phyloP scores from a whole-genome alignment of 2,329 filamentous ascomycete species.

The Chrysoporthe cubensis region DNA sequence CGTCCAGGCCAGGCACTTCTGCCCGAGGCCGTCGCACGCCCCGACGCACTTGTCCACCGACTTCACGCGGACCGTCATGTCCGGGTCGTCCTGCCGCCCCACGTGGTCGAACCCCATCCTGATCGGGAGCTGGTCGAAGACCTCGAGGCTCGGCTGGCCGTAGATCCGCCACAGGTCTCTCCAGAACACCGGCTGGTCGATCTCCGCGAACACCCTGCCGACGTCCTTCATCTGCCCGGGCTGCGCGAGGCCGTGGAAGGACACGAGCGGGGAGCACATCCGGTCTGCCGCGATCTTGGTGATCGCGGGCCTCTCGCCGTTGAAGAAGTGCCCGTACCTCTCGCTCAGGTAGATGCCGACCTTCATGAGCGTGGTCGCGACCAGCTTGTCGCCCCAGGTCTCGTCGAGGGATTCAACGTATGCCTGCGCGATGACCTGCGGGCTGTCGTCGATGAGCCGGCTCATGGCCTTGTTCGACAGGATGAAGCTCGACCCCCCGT shows the following conservation, averaged over 20 bases:
- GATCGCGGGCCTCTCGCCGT: slow-evolving; percentile 55
- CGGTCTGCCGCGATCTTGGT: slow-evolving; percentile 54
- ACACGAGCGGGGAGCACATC: slow-evolving; percentile 58
- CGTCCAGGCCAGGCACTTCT: slow-evolving; percentile 55
- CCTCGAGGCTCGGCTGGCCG: slow-evolving; percentile 44
- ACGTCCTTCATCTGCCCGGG: slow-evolving; percentile 50
- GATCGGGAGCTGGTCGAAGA: slow-evolving; percentile 43
- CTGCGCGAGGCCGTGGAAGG: slow-evolving; percentile 55
- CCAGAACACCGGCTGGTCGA: slow-evolving; percentile 51
- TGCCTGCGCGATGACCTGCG: slow-evolving; percentile 47
- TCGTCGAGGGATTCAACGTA: slow-evolving; percentile 54
- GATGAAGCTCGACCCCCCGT: slow-evolving; percentile 59
- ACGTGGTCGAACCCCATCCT: slow-evolving; percentile 52
- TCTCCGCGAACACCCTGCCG: slow-evolving; percentile 45
- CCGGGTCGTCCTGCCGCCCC: slow-evolving; percentile 51
- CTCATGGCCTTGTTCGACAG: slow-evolving; percentile 55
- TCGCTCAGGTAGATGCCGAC: slow-evolving; percentile 60
- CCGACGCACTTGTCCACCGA: slow-evolving; percentile 48
- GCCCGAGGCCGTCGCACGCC: slow-evolving; percentile 45
- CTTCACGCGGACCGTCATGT: slow-evolving; percentile 41
- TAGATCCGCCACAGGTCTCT: slow-evolving; percentile 55
- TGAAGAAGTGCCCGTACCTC: slow-evolving; percentile 57
- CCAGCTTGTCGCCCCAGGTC: slow-evolving; percentile 58
- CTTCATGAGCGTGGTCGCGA: slow-evolving; percentile 57
- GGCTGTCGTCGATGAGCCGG: slow-evolving; percentile 47